Base-by-base conservation (phyloP, 768 basidiomycete genomes). In the Chalciporus piperatus region DNA sequence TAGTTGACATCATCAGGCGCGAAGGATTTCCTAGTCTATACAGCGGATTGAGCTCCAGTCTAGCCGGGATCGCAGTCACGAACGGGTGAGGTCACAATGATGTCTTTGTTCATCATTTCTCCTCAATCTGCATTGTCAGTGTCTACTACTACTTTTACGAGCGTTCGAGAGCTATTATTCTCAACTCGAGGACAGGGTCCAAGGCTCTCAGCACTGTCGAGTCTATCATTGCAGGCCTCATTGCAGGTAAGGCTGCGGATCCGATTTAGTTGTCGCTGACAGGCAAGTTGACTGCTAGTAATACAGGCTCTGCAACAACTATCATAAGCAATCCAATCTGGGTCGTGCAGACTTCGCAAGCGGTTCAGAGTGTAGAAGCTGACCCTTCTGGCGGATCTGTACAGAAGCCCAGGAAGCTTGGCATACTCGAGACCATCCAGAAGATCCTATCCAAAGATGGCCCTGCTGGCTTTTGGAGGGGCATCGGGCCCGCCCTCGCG, bases 131-230 rank as follows among this genome's bases (percentile, higher is more conserved):
- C 23, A 5, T 35, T 17, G 2, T 8, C 58, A 93, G 93, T 2
- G 87, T 92, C 6, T 98, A 97, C 65, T 98, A 98, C 71, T 92
- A 89, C 70, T 94, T 89, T 74, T 92, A 91, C 63, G 89, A 91
- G 65, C 79, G 84, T 38, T 81, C 83, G 14, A 75, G 83, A 41
- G 80, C 75, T 20, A 67, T 72, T 28, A 74, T 89, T 32, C 69
- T 89, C 52, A 78, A 74, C 41, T 73, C 80, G 33, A 76, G 82
- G 51, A 56, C 60, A 47, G 82, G 81, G 20, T 74, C 76, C 51
- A 90, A 91, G 66, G 86, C 83, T 0, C 76, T 98, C 28, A 85
- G 74, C 42, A 92, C 93, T 2, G 60, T 81, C n/a, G 95, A 98
- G 72, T 92, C 93, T 19, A 93, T 98, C 64, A 64, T 96, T 13